phyloP scores from a whole-genome alignment of 169 alveolate genomes.

The Plasmodium blacklocki region DNA sequence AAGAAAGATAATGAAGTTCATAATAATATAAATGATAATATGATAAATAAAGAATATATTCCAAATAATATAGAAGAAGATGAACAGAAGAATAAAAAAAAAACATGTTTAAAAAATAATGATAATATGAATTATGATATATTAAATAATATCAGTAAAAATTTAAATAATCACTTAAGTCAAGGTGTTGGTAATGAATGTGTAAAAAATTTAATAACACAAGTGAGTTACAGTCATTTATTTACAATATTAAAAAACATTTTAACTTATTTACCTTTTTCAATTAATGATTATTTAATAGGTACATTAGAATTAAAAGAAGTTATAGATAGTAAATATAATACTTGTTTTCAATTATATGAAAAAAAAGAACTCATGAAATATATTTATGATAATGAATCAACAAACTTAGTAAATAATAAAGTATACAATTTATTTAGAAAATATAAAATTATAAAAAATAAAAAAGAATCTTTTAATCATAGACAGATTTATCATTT shows the following conservation, averaged over 20 bases:
- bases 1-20: neutral
- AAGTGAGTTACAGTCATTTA: constrained; percentile 63
- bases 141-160: constrained; percentile 24
- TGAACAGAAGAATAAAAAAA: neutral
- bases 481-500: constrained; percentile 42
- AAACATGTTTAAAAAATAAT: neutral
- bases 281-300: constrained; percentile 50
- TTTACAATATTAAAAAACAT: constrained; percentile 51
- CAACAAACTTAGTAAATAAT: constrained; percentile 35
- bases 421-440: constrained; percentile 41
- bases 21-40: neutral
- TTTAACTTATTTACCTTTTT: constrained; percentile 59
- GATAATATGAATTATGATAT: constrained; percentile 30
- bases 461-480: constrained; percentile 32
- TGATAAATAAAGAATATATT: neutral
- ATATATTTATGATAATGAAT: constrained; percentile 64
- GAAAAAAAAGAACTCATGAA: constrained; percentile 41
- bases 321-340: constrained; percentile 48
- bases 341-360: constrained; percentile 67
- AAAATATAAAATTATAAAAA: constrained; percentile 40
- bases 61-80: neutral
- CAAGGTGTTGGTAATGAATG: constrained; percentile 63
- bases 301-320: constrained; percentile 59
- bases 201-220: constrained; percentile 42
- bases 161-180: constrained; percentile 47